Conservation (phyloP, 805 yeast genomes). For the Yarrowia sp. region DNA sequence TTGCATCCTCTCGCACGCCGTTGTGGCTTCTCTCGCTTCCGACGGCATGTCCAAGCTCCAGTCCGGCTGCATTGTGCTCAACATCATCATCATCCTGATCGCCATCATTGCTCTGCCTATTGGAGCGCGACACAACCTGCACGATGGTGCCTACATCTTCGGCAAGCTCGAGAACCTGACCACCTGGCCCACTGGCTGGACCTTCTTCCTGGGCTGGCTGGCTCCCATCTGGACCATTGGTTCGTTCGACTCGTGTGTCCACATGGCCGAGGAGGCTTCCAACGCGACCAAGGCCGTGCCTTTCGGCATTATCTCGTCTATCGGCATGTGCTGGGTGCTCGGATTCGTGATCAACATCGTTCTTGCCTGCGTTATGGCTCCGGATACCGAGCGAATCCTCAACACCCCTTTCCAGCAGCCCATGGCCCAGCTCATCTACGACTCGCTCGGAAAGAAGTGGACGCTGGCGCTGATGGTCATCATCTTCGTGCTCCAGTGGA, state of each 20-base stretch:
- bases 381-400: constrained; percentile 46
- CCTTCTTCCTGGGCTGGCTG: constrained; percentile 53
- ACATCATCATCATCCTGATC: constrained; percentile 52
- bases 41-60: constrained; percentile 57
- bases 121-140: constrained; percentile 40
- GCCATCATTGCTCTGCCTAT: constrained; percentile 38
- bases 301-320: constrained; percentile 59
- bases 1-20: constrained; percentile 52
- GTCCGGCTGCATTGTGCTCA: constrained; percentile 53
- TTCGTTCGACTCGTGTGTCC: constrained; percentile 68
- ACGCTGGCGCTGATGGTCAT: constrained; percentile 61
- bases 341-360: constrained; percentile 59
- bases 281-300: constrained; percentile 65
- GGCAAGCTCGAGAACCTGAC: constrained; percentile 51
- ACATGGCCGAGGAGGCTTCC: constrained; percentile 67
- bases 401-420: constrained; percentile 55
- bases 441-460: constrained; percentile 62
- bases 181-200: constrained; percentile 61
- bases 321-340: constrained; percentile 52
- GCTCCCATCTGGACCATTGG: constrained; percentile 76
- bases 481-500: constrained; percentile 57
- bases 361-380: constrained; percentile 52
- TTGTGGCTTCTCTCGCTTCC: constrained; percentile 57
- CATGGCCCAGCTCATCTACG: constrained; percentile 61
- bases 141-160: constrained; percentile 54